These are phyloP conservation scores for Elasticomyces elasticus DNA, from an alignment of 495 filamentous ascomycete species.

Conservation along the genomic window DNA sequence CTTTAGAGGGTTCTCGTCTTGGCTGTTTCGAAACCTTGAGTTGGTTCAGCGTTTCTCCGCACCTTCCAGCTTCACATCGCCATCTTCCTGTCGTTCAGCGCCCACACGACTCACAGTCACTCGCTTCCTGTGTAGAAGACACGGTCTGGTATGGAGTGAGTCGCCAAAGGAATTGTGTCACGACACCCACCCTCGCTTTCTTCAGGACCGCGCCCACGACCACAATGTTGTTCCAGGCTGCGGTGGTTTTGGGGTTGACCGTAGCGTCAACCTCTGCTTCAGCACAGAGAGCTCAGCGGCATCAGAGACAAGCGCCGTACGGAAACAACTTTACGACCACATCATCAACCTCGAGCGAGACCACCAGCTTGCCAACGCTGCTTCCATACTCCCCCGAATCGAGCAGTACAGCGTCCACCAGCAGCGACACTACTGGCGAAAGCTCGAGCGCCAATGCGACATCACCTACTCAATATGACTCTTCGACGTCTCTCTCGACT, in stretches of 20 bases:
- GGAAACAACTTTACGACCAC: not conserved
- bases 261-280: not conserved
- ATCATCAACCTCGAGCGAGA: not conserved
- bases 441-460: not conserved
- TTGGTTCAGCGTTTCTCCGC: not conserved
- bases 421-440: not conserved
- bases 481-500: not conserved
- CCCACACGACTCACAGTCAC: not conserved
- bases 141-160: not conserved
- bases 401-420: not conserved
- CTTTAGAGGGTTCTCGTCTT: not conserved
- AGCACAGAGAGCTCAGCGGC: slow-evolving; percentile 2
- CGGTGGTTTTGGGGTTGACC: not conserved
- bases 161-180: not conserved
- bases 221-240: not conserved
- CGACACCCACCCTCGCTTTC: not conserved
- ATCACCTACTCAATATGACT: not conserved
- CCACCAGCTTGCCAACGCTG: not conserved
- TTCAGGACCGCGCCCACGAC: not conserved
- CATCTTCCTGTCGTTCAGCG: not conserved
- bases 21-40: not conserved
- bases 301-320: not conserved
- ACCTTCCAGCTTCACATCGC: not conserved
- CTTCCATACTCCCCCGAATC: not conserved
- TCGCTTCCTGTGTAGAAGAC: not conserved